A percentile compares a stretch with the other conserved stretches of the same genome.
Conservation (phyloP, 2,329 filamentous ascomycete genomes). For the Chrysoporthe puriensis region DNA sequence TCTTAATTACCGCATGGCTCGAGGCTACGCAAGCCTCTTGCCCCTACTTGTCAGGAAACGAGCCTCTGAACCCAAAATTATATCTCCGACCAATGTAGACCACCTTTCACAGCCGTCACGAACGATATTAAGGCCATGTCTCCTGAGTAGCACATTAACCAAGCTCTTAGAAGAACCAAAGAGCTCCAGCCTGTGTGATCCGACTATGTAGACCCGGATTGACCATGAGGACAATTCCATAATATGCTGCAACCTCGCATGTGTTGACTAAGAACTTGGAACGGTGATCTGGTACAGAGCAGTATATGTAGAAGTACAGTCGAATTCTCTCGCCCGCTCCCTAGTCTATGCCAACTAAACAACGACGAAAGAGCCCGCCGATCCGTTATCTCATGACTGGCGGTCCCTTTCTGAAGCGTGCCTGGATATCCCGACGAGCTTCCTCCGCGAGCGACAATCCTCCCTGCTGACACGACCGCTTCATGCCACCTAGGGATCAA, state of each 20-base stretch:
- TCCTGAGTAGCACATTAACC: no score
- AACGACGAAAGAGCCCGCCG: background rate
- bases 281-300: background rate
- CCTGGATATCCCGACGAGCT: background rate
- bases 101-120: no score
- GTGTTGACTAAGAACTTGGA: background rate
- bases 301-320: slow-evolving; percentile 16
- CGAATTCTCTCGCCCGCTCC: slow-evolving; percentile 3
- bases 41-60: no score
- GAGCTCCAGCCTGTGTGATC: no score
- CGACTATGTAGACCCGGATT: no score
- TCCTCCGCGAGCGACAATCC: background rate
- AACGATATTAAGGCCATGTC: no score
- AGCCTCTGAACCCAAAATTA: no score
- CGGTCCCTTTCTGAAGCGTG: background rate
- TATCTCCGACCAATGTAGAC: no score
- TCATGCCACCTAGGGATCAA: background rate
- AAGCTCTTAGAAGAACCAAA: no score
- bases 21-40: no score
- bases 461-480: background rate
- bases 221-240: no score
- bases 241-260: background rate
- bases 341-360: slow-evolving; percentile 21
- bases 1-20: no score
- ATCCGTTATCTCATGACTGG: slow-evolving; percentile 1